Evolutionary conservation across 2,329 filamentous ascomycete species (phyloP), one percentile per base, ranked within the genome.

Genomic region (Aspergillus melleus): DNA sequence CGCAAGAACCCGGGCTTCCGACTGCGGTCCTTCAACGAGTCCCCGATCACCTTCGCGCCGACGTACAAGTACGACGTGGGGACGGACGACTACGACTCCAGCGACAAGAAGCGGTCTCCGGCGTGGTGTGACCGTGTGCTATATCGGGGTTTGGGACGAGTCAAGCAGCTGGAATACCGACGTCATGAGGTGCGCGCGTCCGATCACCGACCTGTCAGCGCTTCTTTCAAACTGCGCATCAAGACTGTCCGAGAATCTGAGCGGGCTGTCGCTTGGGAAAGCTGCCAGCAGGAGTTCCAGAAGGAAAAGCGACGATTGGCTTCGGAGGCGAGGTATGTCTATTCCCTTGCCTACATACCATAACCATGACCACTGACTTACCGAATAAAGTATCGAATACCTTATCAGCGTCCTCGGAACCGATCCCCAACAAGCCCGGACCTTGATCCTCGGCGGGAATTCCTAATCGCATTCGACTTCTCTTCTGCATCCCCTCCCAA

Each of bases 51-150:
- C 0, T 99, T 99, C 73, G 89, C 92, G 8, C 95, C 95, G 0
- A 99, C 95, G 0, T 99, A 99, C 82, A 99, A 99, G 75, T 99
- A 99, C 74, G 95, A 99, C 68, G 92, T 98, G 0, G 93, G 93
- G 16, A 96, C 92, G 0, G 94, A 98, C 72, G 90, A 87, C 6
- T 99, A 98, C 75, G 95, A 99, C 73, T 90, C 90, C 0, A 94
- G 90, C 68, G 95, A 99, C 76, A 99, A 99, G 82, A 91, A 91
- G 75, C 86, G 95, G 53, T 90, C 91, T 22, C 95, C 95, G 0
- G 95, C 95, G 1, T 99, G 95, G 95, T 99, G 95, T 74, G 95
- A 99, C 79, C 87, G 95, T 39, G 79, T 99, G 42, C 80, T 99
- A n/a, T 96, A 92, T 68, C 86, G 93, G 22, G 92, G 92, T 22